Evolutionary conservation across 2,329 filamentous ascomycete genomes (phyloP).

Genomic region (Periconia sp.): DNA sequence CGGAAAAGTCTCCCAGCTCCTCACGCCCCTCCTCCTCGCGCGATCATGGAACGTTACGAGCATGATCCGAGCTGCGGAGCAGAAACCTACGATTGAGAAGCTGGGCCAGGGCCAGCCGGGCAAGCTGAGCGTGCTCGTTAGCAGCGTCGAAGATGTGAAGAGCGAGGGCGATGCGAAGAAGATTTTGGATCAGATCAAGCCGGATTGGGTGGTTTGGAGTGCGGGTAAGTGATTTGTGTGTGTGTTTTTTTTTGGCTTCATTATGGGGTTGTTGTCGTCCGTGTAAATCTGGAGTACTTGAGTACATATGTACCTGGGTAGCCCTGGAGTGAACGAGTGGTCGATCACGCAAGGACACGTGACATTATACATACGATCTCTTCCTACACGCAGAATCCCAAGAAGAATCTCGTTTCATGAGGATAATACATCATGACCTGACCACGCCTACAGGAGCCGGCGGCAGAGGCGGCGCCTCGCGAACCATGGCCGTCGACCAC

Average conservation of each 20-base stretch:
- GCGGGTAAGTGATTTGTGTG: conserved; percentile 54
- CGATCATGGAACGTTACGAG: conserved; percentile 77
- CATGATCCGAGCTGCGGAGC: conserved; percentile 72
- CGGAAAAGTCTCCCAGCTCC: conserved; percentile 73
- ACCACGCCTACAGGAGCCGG: conserved; percentile 49
- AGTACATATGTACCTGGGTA: too few species aligned
- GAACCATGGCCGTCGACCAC: conserved; percentile 57
- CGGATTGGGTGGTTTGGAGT: conserved; percentile 70
- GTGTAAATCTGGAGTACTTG: too few species aligned
- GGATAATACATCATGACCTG: too few species aligned
- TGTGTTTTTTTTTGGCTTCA: neutral
- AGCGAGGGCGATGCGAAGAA: conserved; percentile 62
- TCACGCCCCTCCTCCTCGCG: conserved; percentile 75
- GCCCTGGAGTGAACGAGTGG: too few species aligned
- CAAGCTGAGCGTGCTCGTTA: conserved; percentile 68
- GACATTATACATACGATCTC: too few species aligned
- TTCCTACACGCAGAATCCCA: too few species aligned
- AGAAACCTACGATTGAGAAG: conserved; percentile 64
- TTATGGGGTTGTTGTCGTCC: too few species aligned
- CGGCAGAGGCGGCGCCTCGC: conserved; percentile 54
- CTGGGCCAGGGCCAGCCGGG: conserved; percentile 62
- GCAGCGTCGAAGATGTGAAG: conserved; percentile 71
- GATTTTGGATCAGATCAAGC: conserved; percentile 62
- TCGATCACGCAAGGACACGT: too few species aligned
- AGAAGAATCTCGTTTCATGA: too few species aligned